A percentile compares a stretch with the other conserved stretches of the same genome.
These are phyloP conservation scores for Alloascoidea africana DNA, from an alignment of 805 yeast species.

Conservation along the genomic window DNA sequence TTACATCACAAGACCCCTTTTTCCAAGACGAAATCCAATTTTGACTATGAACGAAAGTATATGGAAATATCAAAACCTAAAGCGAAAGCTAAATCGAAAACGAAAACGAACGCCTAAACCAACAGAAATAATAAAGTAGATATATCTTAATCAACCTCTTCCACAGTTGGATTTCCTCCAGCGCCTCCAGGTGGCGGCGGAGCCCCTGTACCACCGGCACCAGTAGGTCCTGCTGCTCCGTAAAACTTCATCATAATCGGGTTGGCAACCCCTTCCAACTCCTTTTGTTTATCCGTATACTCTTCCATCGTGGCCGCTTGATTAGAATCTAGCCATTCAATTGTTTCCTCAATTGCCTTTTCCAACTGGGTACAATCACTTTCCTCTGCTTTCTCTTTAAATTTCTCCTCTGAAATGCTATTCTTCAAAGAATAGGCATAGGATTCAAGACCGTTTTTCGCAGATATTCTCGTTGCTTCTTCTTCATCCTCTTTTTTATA, in stretches of 20 bases:
- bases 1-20: too few relatives aligned
- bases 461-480: conserved; percentile 84
- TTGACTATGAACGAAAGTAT: too few relatives aligned
- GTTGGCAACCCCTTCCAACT: conserved; percentile 87
- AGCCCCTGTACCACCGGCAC: conserved; percentile 21
- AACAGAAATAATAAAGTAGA: too few relatives aligned
- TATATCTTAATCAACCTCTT: conserved; percentile 70
- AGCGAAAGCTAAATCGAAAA: too few relatives aligned
- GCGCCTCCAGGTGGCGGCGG: too few relatives aligned
- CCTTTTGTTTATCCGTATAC: conserved; percentile 86
- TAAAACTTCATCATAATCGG: conserved; percentile 96
- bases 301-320: conserved; percentile 90
- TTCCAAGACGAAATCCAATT: too few relatives aligned
- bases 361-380: conserved; percentile 53
- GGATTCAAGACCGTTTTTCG: conserved; percentile 92
- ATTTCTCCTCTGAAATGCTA: conserved; percentile 56
- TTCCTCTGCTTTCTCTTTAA: conserved; percentile 62
- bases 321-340: conserved; percentile 85
- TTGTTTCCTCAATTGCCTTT: conserved; percentile 74
- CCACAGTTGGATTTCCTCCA: conserved; percentile 48
- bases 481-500: conserved; percentile 92
- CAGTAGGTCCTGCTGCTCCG: conserved; percentile 59
- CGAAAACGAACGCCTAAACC: too few relatives aligned
- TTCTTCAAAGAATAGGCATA: conserved; percentile 89
- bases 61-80: too few relatives aligned